Evolutionary conservation across 768 basidiomycete species (phyloP), one percentile per base, ranked within the genome.

Genomic region (Sporobolomyces pararoseus): DNA sequence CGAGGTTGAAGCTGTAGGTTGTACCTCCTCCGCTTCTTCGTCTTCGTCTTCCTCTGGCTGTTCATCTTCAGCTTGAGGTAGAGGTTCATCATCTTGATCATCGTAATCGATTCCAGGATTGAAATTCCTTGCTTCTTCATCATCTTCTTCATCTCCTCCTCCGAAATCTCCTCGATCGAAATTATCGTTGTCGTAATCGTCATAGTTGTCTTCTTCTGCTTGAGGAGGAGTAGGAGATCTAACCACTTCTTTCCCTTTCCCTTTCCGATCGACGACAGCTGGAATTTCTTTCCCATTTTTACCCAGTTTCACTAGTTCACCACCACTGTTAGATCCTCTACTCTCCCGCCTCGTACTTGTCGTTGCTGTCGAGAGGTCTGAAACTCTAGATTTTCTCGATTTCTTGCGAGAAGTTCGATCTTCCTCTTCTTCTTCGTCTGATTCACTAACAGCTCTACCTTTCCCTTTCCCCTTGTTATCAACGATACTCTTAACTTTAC

Each of bases 391-490:
- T 46, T 16, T 29, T 39, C 7, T 39, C 34, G 53, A 34, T 17
- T 37, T 46, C 7, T 32, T 44, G 51, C 50, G 27, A 35, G 42
- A 12, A 14, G 46, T 49, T 47, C 21, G 13, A 14, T 47, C 46
- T 47, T 47, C 46, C 37, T 58, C 32, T 39, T 66, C 42, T 34
- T 65, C 64, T 2, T 54, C 63, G 25, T 55, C 54, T 3, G 42
- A 53, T 23, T 65, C 64, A n/a, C n/a, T 3, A 32, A 62, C 17
- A 47, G 63, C 52, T 52, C 57, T 32, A 37, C 46, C 35, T 53
- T 63, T 60, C n/a, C 54, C 55, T 63, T 59, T 68, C 29, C 57
- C 54, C 52, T 68, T 67, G 58, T 71, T 16, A 39, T 63, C 21
- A 57, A n/a, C n/a, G n/a, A n/a, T n/a, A n/a, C n/a, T n/a, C n/a